Percentiles rank a stretch among this genome's conserved stretches.
Conservation (phyloP, 441 rosid genomes). For the Flueggea neowawraea region DNA sequence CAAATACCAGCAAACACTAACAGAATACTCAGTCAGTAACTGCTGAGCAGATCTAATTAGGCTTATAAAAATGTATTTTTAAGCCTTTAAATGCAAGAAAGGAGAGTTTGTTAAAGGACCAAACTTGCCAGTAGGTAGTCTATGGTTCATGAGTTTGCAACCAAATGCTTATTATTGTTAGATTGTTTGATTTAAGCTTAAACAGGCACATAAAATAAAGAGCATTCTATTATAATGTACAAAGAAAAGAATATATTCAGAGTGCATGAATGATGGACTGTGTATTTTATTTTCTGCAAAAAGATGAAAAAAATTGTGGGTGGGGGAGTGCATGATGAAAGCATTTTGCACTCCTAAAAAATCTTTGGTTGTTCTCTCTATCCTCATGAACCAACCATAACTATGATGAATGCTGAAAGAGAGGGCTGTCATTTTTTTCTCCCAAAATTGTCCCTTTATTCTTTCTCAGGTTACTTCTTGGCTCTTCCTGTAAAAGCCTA, state of each 20-base stretch:
- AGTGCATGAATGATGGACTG: no score
- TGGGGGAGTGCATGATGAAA: conserved; percentile 41
- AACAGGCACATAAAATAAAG: background rate
- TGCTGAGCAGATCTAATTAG: conserved; percentile 5
- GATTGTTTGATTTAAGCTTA: background rate
- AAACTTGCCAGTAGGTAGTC: conserved; percentile 11
- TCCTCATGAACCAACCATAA: conserved; percentile 20
- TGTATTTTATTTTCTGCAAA: background rate
- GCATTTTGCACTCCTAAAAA: conserved; percentile 23
- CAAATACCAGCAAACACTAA: conserved; percentile 21
- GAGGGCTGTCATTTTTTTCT: background rate
- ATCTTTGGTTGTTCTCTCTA: conserved; percentile 13
- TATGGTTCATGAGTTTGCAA: conserved; percentile 9
- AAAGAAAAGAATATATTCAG: no score
- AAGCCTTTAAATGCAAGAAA: conserved; percentile 31
- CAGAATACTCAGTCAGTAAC: conserved; percentile 6
- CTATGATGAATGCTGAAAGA: conserved; percentile 21
- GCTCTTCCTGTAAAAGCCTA: no score
- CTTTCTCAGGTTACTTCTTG: no score
- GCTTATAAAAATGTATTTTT: background rate
- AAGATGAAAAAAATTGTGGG: conserved; percentile 5
- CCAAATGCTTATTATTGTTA: conserved; percentile 22
- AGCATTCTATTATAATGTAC: background rate
- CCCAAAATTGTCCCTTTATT: background rate
- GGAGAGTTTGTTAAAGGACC: conserved; percentile 22